phyloP scores from a whole-genome alignment of 202 grass and related monocot genomes.

The Dendrocalamus latiflorus region DNA sequence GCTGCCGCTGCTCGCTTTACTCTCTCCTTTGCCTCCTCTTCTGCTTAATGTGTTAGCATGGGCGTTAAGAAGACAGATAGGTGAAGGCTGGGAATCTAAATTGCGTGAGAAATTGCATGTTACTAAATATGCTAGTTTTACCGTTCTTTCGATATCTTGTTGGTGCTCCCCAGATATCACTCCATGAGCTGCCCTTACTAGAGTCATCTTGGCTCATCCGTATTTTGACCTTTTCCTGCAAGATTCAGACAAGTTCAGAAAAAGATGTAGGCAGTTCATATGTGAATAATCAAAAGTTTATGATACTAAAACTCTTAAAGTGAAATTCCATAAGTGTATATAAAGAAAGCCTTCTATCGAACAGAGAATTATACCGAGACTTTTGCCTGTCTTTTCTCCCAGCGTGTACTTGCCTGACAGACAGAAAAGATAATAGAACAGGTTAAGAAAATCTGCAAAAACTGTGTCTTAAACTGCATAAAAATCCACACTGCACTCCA shows the following conservation, averaged over 20 bases:
- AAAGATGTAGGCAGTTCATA: not conserved
- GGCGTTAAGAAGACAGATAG: not conserved
- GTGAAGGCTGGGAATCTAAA: not conserved
- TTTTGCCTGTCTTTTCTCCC: conserved; percentile 91
- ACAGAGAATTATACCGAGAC: conserved; percentile 61
- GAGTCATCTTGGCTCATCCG: conserved; percentile 71
- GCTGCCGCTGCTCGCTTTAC: conserved; percentile 71
- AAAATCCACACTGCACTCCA: not conserved
- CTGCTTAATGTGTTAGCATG: conserved; percentile 23
- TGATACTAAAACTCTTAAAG: not conserved
- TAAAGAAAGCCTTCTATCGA: conserved; percentile 10
- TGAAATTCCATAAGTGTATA: not conserved
- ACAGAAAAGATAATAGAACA: conserved; percentile 4
- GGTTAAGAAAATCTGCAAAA: not conserved
- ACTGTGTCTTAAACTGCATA: not conserved
- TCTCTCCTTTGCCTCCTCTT: conserved; percentile 71
- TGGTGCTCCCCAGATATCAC: conserved; percentile 70
- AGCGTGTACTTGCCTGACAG: conserved; percentile 65
- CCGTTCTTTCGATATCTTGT: conserved; percentile 61
- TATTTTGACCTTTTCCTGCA: conserved; percentile 67
- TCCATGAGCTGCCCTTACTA: conserved; percentile 60
- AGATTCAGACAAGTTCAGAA: not conserved
- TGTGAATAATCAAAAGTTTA: not conserved
- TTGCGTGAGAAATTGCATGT: not conserved
- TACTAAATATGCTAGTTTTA: conserved; percentile 26